Percentiles rank a stretch among this genome's conserved stretches.
Evolutionary conservation across 2,329 filamentous ascomycete species (phyloP).

Genomic region (Blastomyces gilchristii): DNA sequence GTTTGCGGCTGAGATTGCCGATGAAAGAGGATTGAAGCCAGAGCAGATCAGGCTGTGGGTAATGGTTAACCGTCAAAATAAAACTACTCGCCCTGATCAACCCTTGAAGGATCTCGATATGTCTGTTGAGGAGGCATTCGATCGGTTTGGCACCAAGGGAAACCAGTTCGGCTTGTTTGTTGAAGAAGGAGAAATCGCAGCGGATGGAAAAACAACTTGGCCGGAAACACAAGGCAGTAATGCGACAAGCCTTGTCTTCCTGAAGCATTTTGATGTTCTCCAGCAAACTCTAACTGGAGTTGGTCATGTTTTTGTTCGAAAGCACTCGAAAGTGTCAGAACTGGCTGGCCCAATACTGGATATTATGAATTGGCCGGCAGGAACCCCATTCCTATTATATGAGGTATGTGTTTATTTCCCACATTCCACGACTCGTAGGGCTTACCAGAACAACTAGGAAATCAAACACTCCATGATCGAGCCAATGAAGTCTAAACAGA

Average conservation of each 20-base stretch:
- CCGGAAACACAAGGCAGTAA: conserved; percentile 35
- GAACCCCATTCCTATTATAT: conserved; percentile 62
- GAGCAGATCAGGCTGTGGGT: conserved; percentile 75
- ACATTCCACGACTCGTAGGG: conserved; percentile 7
- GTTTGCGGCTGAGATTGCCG: conserved; percentile 59
- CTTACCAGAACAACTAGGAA: conserved; percentile 45
- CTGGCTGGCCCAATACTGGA: conserved; percentile 65
- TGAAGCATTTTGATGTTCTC: conserved; percentile 8
- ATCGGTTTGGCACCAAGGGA: conserved; percentile 58
- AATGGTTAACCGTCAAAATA: conserved; percentile 98
- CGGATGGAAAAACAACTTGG: conserved; percentile 64
- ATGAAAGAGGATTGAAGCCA: conserved; percentile 57
- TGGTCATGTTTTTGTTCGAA: conserved; percentile 26
- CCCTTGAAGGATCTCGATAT: conserved; percentile 68
- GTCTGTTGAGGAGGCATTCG: conserved; percentile 64
- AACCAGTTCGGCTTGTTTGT: conserved; percentile 70
- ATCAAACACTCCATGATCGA: conserved; percentile 99
- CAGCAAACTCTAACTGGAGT: conserved; percentile 5
- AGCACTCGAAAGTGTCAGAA: conserved; percentile 79
- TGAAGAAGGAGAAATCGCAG: conserved; percentile 60
- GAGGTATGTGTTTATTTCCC: conserved; percentile 45
- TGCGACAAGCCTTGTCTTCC: conserved; percentile 43
- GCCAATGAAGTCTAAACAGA: conserved; percentile 79
- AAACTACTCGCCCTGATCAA: conserved; percentile 83
- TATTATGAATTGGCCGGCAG: conserved; percentile 77